Base-by-base conservation (phyloP, 2,329 filamentous ascomycete genomes). In the Curvularia eragrostidis region DNA sequence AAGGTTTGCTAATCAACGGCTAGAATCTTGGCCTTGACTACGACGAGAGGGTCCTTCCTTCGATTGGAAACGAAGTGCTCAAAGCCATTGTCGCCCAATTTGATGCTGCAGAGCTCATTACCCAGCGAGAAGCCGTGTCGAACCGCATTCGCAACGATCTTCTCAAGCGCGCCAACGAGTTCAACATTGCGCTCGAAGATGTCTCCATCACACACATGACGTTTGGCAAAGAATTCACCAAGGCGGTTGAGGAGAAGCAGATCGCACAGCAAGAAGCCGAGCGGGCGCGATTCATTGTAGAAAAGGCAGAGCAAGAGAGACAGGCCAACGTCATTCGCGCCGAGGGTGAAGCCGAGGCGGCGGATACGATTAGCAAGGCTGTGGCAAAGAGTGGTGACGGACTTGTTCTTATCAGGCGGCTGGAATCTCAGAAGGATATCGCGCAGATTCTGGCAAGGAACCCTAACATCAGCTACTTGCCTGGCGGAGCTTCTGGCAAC, bases 141-240 rank as follows among this genome's bases (percentile, higher is more conserved):
- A 90, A 97, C 80, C 91, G 93, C 72, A 99, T 99, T 84, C 93
- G 91, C 61, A 85, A 86, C 69, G 95, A 99, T 78, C 88, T 99
- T 48, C 89, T 95, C 75, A 93, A 90, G 82, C 93, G 95, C 73
- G 95, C 95, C 47, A 83, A 89, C 73, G 95, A 99, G 80, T 99
- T 99, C 88, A 97, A 99, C 85, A 99, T 99, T 75, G 92, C 93
- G 26, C 91, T 99, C 52, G 95, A 99, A 81, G 95, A 99, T 75
- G 95, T 99, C 59, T 96, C 92, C 75, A 99, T 99, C 80, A 99
- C 95, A 61, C 95, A 99, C 85, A 99, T 99, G 95, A 99, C 95
- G 52, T 99, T 99, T 77, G 95, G 95, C 70, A 94, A 94, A 80
- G 95, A 99, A 81, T 99, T 99, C 85, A 99, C 95, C 61, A 91